A percentile compares a stretch with the other conserved stretches of the same genome.
Conservation (phyloP, 2,329 filamentous ascomycete genomes). For the Blumeriella jaapii region DNA sequence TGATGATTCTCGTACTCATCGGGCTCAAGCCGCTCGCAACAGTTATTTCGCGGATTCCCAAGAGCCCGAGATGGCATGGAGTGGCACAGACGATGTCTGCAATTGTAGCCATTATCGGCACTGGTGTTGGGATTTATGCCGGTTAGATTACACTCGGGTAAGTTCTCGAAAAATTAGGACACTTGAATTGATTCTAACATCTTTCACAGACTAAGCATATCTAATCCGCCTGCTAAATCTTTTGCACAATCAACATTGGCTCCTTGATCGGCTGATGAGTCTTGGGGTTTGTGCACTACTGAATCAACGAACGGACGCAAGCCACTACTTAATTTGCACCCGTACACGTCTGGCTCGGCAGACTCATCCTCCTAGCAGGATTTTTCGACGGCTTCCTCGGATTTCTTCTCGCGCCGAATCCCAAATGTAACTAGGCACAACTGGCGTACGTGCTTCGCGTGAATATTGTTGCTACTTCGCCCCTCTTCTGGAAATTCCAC, state of each 20-base stretch:
- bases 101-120: conserved; percentile 37
- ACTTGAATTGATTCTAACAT: background rate
- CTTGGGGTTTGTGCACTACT: conserved; percentile 45
- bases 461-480: conserved; percentile 28
- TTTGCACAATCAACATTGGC: conserved; percentile 43
- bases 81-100: conserved; percentile 40
- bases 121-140: conserved; percentile 39
- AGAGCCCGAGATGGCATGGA: conserved; percentile 43
- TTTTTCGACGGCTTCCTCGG: conserved; percentile 47
- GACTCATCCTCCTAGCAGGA: conserved; percentile 40
- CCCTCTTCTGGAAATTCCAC: conserved; percentile 14
- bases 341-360: conserved; percentile 46
- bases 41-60: conserved; percentile 39
- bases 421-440: conserved; percentile 37
- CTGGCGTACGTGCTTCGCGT: conserved; percentile 35
- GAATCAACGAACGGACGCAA: conserved; percentile 39
- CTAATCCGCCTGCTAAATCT: conserved; percentile 43
- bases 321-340: conserved; percentile 38
- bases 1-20: conserved; percentile 46
- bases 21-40: conserved; percentile 45
- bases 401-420: conserved; percentile 43
- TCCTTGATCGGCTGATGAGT: conserved; percentile 41
- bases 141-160: conserved; percentile 44
- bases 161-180: conserved; percentile 21
- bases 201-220: conserved; percentile 38